Evolutionary conservation across 2,329 filamentous ascomycete genomes (phyloP).

Genomic region (Monilinia fructigena): DNA sequence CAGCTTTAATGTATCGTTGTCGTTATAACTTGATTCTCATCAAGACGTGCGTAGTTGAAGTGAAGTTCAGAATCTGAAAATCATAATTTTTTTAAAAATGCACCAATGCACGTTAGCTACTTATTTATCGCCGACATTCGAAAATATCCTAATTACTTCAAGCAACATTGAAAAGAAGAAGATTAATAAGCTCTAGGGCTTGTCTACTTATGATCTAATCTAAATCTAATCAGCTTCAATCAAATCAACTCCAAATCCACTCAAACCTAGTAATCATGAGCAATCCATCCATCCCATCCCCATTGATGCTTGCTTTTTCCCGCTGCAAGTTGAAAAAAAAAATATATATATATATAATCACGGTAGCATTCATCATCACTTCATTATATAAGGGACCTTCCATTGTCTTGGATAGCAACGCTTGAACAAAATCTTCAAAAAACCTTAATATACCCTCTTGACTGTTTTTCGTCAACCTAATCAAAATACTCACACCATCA

Average conservation of each 20-base stretch:
- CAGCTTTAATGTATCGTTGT: not conserved
- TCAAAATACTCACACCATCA: not conserved
- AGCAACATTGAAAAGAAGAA: not conserved
- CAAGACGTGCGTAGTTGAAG: not conserved
- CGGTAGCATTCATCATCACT: too few relatives aligned
- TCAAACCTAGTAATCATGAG: too few relatives aligned
- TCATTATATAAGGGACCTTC: too few relatives aligned
- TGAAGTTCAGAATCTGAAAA: not conserved
- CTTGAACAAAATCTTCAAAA: conserved; percentile 5
- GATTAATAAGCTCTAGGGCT: not conserved
- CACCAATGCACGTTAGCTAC: not conserved
- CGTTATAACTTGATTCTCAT: not conserved
- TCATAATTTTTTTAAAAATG: conserved; percentile 1
- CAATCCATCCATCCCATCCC: not conserved
- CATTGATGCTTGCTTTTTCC: not conserved
- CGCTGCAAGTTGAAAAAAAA: conserved; percentile 6
- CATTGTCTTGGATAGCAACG: conserved; percentile 2
- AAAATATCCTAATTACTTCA: too few relatives aligned
- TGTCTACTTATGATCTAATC: not conserved
- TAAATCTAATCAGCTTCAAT: not conserved
- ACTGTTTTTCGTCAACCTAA: not conserved
- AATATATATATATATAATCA: too few relatives aligned
- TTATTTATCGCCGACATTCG: too few relatives aligned
- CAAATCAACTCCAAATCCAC: too few relatives aligned
- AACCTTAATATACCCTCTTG: conserved; percentile 14